Evolutionary conservation across 2,329 filamentous ascomycete genomes (phyloP), one percentile per base, ranked within the genome.

Genomic region (Pseudogymnoascus sp.): DNA sequence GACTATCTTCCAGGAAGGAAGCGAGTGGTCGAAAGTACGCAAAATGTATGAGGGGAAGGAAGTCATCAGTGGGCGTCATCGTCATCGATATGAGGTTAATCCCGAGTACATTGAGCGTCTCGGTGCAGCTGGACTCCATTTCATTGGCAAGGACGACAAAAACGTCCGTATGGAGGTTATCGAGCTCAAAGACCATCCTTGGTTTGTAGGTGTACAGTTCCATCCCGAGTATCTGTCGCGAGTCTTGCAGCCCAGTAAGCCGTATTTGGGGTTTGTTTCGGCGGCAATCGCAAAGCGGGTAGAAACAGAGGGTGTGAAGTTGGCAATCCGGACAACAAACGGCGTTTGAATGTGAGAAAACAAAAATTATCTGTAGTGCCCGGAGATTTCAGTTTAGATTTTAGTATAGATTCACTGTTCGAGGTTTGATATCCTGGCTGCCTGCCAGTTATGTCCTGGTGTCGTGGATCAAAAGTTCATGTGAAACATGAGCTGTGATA

Each of bases 21-120:
- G 82, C 46, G 88, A 93, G 70, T 95, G 89, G 90, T 90, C 86
- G 63, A 87, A 87, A 68, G 82, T 96, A 23, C 87, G 91, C 11
- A 83, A 84, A 9, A 77, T 96, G 9, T 96, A 96, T 74, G 88
- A 87, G 3, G 76, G 78, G 1, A 78, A 77, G 1, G 75, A 79
- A 0, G 75, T 77, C n/a, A 82, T 89, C 49, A 77, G 82, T 64
- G 92, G 96, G 79, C 85, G 92, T 61, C 92, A 96, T 75, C 86
- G 92, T 65, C 92, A 96, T 76, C 85, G 91, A 37, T 96, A 96
- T 74, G 92, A 96, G 77, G 90, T 96, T 68, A 96, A 96, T 76
- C 91, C 92, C 0, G 82, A 85, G 11, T 88, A 88, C 71, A 84
- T 96, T 62, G 84, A 88, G 3, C 77, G 77, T 34, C 80, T 96